These are phyloP conservation scores for Teunomyces aglyptinius DNA, from an alignment of 805 yeast species.

Conservation along the genomic window DNA sequence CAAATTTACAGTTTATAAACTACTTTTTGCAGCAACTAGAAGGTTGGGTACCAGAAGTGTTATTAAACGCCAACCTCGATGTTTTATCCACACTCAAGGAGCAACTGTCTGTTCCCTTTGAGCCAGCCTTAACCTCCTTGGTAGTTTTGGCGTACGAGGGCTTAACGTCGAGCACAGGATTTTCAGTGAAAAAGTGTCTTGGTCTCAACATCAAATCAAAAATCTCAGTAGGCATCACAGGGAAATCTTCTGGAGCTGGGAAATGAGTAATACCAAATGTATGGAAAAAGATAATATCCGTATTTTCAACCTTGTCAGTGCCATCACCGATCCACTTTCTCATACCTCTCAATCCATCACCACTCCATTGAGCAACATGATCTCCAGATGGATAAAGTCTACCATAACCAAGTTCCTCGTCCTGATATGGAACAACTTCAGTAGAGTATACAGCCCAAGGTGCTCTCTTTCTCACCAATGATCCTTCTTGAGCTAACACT, in stretches of 20 bases:
- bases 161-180: constrained; percentile 72
- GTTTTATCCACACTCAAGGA: constrained; percentile 42
- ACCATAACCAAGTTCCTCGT: constrained; percentile 49
- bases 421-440: constrained; percentile 69
- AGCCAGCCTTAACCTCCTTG: constrained; percentile 39
- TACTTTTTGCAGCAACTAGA: constrained; percentile 21
- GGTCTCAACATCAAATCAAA: constrained; percentile 74
- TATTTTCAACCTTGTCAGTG: constrained; percentile 53
- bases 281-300: constrained; percentile 74
- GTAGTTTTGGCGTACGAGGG: constrained; percentile 54
- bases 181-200: constrained; percentile 72
- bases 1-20: constrained; percentile 1
- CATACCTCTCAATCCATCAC: constrained; percentile 66
- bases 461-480: constrained; percentile 76
- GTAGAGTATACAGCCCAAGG: constrained; percentile 72
- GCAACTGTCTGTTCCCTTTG: constrained; percentile 34
- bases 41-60: constrained; percentile 24
- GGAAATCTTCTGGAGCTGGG: constrained; percentile 90
- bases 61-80: constrained; percentile 52
- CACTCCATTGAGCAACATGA: constrained; percentile 71
- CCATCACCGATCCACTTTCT: constrained; percentile 70
- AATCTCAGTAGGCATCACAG: constrained; percentile 85
- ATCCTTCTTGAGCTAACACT: constrained; percentile 69
- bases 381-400: constrained; percentile 80
- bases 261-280: constrained; percentile 83